These are phyloP conservation scores for Talaromyces stipitatus DNA, from an alignment of 495 filamentous ascomycete genomes.

Conservation along the genomic window DNA sequence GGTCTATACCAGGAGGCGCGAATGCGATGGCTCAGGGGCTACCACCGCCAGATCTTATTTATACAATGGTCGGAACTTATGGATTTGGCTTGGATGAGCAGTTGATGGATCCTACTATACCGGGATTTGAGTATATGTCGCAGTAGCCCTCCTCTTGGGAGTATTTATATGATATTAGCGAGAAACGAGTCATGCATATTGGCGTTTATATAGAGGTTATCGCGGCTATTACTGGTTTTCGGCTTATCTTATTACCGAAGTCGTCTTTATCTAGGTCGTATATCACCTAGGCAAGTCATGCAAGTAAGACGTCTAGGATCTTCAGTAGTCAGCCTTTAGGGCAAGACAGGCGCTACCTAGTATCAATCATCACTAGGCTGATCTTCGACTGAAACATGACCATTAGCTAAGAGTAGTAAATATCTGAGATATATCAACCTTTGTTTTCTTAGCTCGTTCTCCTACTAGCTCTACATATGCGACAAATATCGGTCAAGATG, in stretches of 20 bases:
- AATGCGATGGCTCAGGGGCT: conserved; percentile 43
- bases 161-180: neutral
- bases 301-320: no score
- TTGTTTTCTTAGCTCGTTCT: no score
- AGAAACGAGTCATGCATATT: neutral
- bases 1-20: conserved; percentile 33
- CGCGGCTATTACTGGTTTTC: no score
- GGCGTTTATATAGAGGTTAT: neutral
- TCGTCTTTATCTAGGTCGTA: no score
- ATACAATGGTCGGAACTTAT: conserved; percentile 43
- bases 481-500: neutral
- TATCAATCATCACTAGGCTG: neutral
- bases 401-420: no score
- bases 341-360: neutral
- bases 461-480: neutral
- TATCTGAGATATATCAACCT: no score
- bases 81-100: conserved; percentile 42
- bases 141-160: conserved; percentile 18
- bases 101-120: conserved; percentile 39
- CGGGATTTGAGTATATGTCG: conserved; percentile 38
- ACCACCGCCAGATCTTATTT: conserved; percentile 40
- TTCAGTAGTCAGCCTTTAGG: neutral
- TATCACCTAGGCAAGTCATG: no score
- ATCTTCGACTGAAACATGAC: neutral
- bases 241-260: no score